Percentiles rank a stretch among this genome's conserved stretches.
Evolutionary conservation across 257 asterid species (phyloP).

Genomic region (Capsicum rhomboideum): DNA sequence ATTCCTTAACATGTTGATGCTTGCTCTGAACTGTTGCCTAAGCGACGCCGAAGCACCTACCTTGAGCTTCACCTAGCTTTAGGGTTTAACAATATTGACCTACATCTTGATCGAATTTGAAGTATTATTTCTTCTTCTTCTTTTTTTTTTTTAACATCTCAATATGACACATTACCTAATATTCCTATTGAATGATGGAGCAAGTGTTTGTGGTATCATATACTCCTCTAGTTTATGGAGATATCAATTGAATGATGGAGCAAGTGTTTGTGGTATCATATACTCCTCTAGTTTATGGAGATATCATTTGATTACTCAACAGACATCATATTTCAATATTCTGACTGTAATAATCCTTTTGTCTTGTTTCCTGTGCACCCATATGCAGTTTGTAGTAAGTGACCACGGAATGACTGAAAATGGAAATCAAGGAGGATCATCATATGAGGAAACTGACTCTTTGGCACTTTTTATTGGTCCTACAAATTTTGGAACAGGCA

Average conservation of each 20-base stretch:
- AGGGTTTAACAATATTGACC: neutral
- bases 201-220: neutral
- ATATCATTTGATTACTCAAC: neutral
- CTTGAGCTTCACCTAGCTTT: neutral
- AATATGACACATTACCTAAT: neutral
- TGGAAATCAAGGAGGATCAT: slow-evolving; percentile 94
- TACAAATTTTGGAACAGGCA: slow-evolving; percentile 19
- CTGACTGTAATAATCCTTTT: neutral
- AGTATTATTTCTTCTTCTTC: neutral
- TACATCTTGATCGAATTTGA: neutral
- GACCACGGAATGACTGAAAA: slow-evolving; percentile 95
- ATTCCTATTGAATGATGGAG: neutral
- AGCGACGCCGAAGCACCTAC: neutral
- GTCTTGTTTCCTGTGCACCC: slow-evolving; percentile 10
- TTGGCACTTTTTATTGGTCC: slow-evolving; percentile 71
- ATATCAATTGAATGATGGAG: neutral
- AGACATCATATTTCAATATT: neutral
- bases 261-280: neutral
- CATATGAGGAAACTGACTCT: slow-evolving; percentile 86
- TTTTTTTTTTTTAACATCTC: neutral
- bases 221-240: neutral
- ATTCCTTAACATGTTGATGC: too few species aligned
- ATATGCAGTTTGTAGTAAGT: slow-evolving; percentile 66
- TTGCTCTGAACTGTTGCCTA: neutral
- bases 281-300: neutral